A percentile compares a stretch with the other conserved stretches of the same genome.
phyloP scores from a whole-genome alignment of 441 rosid species.

The Viola pubescens region DNA sequence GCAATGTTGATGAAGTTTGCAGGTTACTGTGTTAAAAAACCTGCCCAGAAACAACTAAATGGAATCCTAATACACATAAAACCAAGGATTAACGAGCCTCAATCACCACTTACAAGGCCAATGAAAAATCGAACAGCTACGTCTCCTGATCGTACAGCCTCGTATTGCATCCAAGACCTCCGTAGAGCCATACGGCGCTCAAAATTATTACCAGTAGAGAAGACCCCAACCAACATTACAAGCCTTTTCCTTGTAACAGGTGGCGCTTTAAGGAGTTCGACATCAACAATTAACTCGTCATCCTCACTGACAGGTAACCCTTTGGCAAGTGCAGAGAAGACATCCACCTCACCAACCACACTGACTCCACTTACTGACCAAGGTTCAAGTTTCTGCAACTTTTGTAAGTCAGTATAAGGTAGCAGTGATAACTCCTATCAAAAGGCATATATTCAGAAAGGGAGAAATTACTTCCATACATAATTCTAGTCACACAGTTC shows the following conservation, averaged over 20 bases:
- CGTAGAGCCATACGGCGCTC: slow-evolving; percentile 88
- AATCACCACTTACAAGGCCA: slow-evolving; percentile 66
- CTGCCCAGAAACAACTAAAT: no score
- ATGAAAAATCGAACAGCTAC: slow-evolving; percentile 87
- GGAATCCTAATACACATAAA: not conserved
- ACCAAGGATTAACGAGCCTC: not conserved
- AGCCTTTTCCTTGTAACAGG: slow-evolving; percentile 34
- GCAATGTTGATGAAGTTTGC: no score
- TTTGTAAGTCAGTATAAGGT: slow-evolving; percentile 4
- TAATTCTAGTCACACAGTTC: no score
- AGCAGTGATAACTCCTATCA: no score
- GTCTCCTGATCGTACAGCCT: slow-evolving; percentile 56
- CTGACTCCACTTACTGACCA: slow-evolving; percentile 59
- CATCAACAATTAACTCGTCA: slow-evolving; percentile 45
- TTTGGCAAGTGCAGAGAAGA: slow-evolving; percentile 57
- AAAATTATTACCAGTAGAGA: slow-evolving; percentile 89
- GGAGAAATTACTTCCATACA: no score
- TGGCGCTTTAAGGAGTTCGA: slow-evolving; percentile 68
- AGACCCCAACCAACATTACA: slow-evolving; percentile 64
- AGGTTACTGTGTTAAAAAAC: no score
- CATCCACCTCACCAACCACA: slow-evolving; percentile 51
- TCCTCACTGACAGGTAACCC: slow-evolving; percentile 73
- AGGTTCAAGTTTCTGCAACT: slow-evolving; percentile 71
- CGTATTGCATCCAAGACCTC: slow-evolving; percentile 90
- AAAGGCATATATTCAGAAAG: no score